Evolutionary conservation across 2,329 filamentous ascomycete species (phyloP), one percentile per base, ranked within the genome.

Genomic region (Ceratocystis cacaofunesta): DNA sequence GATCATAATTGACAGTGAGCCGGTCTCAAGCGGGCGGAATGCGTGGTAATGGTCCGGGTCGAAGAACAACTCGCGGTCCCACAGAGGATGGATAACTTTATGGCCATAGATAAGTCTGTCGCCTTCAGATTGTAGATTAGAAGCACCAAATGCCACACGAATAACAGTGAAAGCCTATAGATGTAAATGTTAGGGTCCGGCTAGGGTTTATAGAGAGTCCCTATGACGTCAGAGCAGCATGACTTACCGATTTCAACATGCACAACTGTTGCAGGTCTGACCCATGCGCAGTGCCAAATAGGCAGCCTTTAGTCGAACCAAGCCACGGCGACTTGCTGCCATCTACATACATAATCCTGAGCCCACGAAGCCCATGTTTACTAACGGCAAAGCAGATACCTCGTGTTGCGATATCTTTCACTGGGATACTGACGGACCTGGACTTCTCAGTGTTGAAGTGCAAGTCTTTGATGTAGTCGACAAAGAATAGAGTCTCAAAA

Each of bases 341-440:
- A 25, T 68, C 66, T 2, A 44, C 61, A 50, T 68, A 68, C 22
- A 66, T 64, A 19, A 68, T 62, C 32, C 60, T 63, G 28, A 68
- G 30, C 3, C 66, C 66, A 1, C 66, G 64, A 28, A 68, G 61
- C 5, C 66, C 66, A 41, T 68, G 66, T 28, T 64, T 66, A 32
- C 61, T 64, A n/a, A 68, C 62, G 3, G 66, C 66, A 52, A 66
- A 68, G 30, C 61, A 63, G 43, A 68, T 60, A 10, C 66, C 66
- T 4, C 32, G 61, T 15, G 62, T 63, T 15, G 41, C n/a, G 6
- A 44, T 52, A 46, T 63, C 46, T n/a, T 46, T n/a, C 8, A 66
- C 36, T 2, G 44, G 19, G n/a, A 64, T 64, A 10, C 28, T 64
- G n/a, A 61, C n/a, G 19, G 62, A 32, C 10, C 22, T 15, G 7